These are phyloP conservation scores for Citrus sp. DNA, from an alignment of 345 rosid genomes.

Conservation along the genomic window DNA sequence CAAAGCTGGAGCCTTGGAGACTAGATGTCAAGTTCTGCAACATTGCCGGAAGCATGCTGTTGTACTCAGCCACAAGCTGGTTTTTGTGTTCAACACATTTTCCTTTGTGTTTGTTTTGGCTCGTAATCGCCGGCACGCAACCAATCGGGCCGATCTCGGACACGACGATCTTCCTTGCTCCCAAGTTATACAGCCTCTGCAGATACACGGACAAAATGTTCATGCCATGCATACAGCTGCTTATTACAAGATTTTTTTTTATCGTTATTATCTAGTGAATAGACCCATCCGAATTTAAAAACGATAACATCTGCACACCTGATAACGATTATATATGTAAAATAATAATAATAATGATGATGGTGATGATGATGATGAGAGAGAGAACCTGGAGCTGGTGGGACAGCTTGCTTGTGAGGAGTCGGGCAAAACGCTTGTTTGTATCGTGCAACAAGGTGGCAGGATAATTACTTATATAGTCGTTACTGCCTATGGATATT, in stretches of 20 bases:
- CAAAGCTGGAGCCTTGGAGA: conserved; percentile 28
- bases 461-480: conserved; percentile 31
- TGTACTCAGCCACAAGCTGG: conserved; percentile 25
- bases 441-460: neutral
- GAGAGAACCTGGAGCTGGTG: conserved; percentile 25
- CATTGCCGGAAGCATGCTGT: conserved; percentile 21
- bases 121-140: conserved; percentile 37
- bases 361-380: neutral
- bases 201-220: neutral
- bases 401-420: conserved; percentile 25
- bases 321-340: too few relatives aligned
- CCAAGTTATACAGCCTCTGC: conserved; percentile 34
- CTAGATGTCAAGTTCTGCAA: conserved; percentile 28
- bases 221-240: neutral
- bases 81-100: conserved; percentile 32
- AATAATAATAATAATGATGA: neutral
- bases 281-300: too few relatives aligned
- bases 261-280: too few relatives aligned
- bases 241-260: too few relatives aligned
- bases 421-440: conserved; percentile 20
- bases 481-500: conserved; percentile 38
- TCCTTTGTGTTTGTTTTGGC: conserved; percentile 17
- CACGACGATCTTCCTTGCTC: conserved; percentile 39
- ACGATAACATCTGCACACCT: too few relatives aligned
- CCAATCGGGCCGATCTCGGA: conserved; percentile 47